phyloP scores from a whole-genome alignment of 2,329 filamentous ascomycete genomes.

The Pseudocercospora ulei region DNA sequence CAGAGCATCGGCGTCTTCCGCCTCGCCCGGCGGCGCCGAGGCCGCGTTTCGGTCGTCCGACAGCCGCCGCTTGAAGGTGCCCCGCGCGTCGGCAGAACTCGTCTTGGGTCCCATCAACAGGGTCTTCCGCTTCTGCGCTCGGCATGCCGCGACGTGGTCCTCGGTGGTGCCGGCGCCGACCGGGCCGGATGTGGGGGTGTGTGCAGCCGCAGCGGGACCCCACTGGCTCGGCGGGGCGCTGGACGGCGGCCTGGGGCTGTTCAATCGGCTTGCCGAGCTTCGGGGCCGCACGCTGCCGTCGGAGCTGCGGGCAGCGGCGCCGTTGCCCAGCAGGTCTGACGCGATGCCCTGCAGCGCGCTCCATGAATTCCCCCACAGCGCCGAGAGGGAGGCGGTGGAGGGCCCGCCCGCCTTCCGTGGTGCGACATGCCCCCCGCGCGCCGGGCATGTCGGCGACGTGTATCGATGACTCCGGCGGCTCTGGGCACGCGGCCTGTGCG shows the following conservation, averaged over 20 bases:
- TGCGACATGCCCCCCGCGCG: slow-evolving; percentile 12
- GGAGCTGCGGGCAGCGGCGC: slow-evolving; percentile 22
- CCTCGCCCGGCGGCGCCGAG: slow-evolving; percentile 46
- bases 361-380: slow-evolving; percentile 44
- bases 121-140: slow-evolving; percentile 44
- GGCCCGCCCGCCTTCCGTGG: slow-evolving; percentile 20
- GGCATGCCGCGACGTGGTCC: slow-evolving; percentile 40
- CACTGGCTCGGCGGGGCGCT: slow-evolving; percentile 41
- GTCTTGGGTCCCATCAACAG: slow-evolving; percentile 35
- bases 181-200: slow-evolving; percentile 32
- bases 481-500: slow-evolving; percentile 17
- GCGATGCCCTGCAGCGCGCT: slow-evolving; percentile 43
- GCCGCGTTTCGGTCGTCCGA: slow-evolving; percentile 51
- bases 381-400: slow-evolving; percentile 33
- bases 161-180: slow-evolving; percentile 42
- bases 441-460: slow-evolving; percentile 8
- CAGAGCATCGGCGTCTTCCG: slow-evolving; percentile 62
- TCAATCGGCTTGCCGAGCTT: slow-evolving; percentile 26
- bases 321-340: slow-evolving; percentile 42
- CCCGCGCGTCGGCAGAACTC: slow-evolving; percentile 40
- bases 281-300: slow-evolving; percentile 27
- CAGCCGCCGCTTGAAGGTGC: slow-evolving; percentile 53
- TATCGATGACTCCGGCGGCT: slow-evolving; percentile 8
- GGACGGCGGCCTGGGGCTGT: slow-evolving; percentile 21
- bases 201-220: slow-evolving; percentile 37